phyloP scores from a whole-genome alignment of 2,329 filamentous ascomycete species.

The Drechslera avenae region DNA sequence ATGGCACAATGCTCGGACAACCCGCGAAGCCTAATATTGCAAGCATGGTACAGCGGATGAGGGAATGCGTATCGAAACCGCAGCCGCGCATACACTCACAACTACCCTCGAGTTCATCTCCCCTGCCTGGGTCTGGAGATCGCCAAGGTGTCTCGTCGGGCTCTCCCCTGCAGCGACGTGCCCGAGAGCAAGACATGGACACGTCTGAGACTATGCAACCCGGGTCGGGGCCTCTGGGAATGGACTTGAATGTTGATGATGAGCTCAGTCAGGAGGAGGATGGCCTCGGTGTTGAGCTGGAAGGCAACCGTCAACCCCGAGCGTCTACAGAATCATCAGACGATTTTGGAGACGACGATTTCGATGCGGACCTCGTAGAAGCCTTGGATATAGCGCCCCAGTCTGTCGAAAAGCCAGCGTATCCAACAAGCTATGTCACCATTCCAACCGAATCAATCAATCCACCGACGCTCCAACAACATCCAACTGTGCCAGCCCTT shows the following conservation, averaged over 20 bases:
- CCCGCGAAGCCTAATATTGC: conserved; percentile 37
- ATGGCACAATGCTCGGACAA: conserved; percentile 33
- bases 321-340: conserved; percentile 37
- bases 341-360: conserved; percentile 44
- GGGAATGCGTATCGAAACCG: conserved; percentile 49
- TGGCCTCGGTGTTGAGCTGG: background rate
- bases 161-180: conserved; percentile 41
- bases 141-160: conserved; percentile 23
- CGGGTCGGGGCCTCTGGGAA: conserved; percentile 6
- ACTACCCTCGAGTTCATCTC: conserved; percentile 55
- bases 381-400: conserved; percentile 31
- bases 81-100: conserved; percentile 26
- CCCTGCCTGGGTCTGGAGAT: conserved; percentile 47
- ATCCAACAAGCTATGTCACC: conserved; percentile 7
- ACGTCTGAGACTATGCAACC: conserved; percentile 13
- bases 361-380: conserved; percentile 45
- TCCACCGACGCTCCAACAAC: background rate
- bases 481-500: background rate
- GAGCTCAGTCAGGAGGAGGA: conserved; percentile 11
- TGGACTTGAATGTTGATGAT: conserved; percentile 7
- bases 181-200: conserved; percentile 19
- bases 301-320: conserved; percentile 5
- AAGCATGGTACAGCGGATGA: conserved; percentile 51
- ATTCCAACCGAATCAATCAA: conserved; percentile 16
- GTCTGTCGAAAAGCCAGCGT: conserved; percentile 6